These are phyloP conservation scores for Trichophyton benhamiae DNA, from an alignment of 2,329 filamentous ascomycete species.

Conservation along the genomic window DNA sequence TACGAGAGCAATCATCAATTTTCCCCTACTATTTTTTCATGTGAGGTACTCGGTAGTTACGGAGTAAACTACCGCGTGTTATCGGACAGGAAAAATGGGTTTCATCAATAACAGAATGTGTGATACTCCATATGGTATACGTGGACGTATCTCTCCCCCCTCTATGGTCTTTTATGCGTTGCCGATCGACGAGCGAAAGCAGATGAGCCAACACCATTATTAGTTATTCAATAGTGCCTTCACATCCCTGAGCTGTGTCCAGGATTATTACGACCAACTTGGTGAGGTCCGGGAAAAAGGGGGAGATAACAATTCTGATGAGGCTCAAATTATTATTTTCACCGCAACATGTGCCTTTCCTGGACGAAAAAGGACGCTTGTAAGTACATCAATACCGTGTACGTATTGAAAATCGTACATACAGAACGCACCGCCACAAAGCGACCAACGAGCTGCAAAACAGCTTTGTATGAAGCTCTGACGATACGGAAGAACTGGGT, in stretches of 20 bases:
- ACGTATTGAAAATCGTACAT: neutral
- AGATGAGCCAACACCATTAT: neutral
- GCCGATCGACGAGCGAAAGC: neutral
- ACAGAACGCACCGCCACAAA: neutral
- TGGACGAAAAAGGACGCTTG: too few species aligned
- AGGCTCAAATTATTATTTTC: neutral
- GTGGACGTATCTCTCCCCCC: neutral
- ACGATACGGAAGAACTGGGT: neutral
- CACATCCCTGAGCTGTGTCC: neutral
- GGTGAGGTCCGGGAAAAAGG: neutral
- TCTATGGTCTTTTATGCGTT: neutral
- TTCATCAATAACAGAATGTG: neutral
- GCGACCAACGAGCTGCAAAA: neutral
- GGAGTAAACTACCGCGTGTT: neutral
- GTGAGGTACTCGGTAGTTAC: neutral
- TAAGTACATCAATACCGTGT: neutral
- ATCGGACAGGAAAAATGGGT: neutral
- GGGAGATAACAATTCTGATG: neutral
- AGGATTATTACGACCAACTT: neutral
- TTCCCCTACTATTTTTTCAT: neutral
- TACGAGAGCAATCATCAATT: constrained; percentile 1
- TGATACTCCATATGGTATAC: neutral
- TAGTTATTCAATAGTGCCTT: neutral
- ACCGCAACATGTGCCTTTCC: neutral
- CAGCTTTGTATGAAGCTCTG: neutral